phyloP scores from a whole-genome alignment of 1,139 yeast species.

The Candida pseudoviswanathii region DNA sequence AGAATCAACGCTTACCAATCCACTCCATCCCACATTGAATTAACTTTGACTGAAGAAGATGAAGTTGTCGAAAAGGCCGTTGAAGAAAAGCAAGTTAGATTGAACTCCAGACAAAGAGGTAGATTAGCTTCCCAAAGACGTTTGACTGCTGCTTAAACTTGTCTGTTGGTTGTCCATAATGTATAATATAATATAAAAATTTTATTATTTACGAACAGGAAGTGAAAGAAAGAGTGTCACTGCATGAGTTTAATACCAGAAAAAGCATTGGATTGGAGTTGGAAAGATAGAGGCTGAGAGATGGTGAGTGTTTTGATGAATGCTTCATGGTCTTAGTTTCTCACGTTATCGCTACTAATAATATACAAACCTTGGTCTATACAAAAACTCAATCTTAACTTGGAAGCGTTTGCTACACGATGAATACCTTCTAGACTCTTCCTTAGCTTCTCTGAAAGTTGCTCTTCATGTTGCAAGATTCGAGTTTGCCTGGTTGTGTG shows the following conservation, averaged over 20 bases:
- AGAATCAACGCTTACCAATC: slow-evolving; percentile 99
- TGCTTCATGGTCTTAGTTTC: no score
- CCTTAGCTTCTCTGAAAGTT: no score
- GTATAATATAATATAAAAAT: slow-evolving; percentile 4
- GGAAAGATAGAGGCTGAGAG: not conserved
- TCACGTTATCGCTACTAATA: no score
- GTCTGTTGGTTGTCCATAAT: slow-evolving; percentile 1
- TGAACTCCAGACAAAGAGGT: slow-evolving; percentile 90
- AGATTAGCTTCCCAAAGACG: slow-evolving; percentile 83
- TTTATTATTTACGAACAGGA: slow-evolving; percentile 1
- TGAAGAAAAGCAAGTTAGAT: slow-evolving; percentile 80
- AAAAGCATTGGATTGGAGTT: not conserved
- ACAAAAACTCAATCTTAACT: no score
- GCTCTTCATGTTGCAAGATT: no score
- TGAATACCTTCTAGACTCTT: no score
- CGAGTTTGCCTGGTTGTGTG: no score
- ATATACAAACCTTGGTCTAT: no score
- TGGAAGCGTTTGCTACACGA: no score
- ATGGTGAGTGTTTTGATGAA: not conserved
- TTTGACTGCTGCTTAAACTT: slow-evolving; percentile 20
- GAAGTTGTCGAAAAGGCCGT: slow-evolving; percentile 93
- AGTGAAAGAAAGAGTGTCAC: not conserved
- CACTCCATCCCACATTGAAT: slow-evolving; percentile 98
- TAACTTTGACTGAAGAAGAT: slow-evolving; percentile 92
- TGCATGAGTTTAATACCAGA: not conserved